phyloP scores from a whole-genome alignment of 2,329 filamentous ascomycete species.

The Celoporthe dispersa region DNA sequence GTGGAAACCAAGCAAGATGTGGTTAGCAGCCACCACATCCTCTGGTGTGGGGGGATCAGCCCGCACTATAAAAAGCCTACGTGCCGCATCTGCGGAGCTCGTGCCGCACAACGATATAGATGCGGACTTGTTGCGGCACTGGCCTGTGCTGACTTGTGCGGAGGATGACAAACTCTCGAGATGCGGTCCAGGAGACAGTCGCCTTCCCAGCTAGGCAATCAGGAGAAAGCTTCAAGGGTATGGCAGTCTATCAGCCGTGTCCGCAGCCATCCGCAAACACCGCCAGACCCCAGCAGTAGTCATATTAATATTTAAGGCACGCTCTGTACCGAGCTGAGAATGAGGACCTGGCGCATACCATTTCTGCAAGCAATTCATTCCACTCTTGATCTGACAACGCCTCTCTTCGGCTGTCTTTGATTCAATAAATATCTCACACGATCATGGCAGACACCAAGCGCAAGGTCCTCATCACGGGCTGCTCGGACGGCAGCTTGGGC shows the following conservation, averaged over 20 bases:
- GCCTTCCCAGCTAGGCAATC: background rate
- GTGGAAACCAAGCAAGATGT: background rate
- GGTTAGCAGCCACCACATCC: background rate
- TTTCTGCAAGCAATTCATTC: background rate
- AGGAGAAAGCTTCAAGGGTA: background rate
- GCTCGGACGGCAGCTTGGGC: conserved; percentile 45
- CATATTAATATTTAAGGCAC: background rate
- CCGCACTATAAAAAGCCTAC: too few relatives aligned
- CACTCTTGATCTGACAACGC: background rate
- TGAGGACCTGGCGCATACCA: background rate
- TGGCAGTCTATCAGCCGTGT: background rate
- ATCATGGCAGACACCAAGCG: conserved; percentile 7
- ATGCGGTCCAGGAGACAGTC: background rate
- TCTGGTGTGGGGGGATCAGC: background rate
- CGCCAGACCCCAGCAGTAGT: background rate
- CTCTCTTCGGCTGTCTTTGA: background rate
- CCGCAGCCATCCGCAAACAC: background rate
- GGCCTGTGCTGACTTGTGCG: background rate
- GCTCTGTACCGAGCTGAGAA: background rate
- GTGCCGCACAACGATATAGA: background rate
- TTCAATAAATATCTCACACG: background rate
- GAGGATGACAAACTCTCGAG: background rate
- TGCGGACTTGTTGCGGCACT: background rate
- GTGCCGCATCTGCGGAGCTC: background rate
- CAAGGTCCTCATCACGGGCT: conserved; percentile 44